Conservation (phyloP, 2,329 filamentous ascomycete genomes). For the Capronia coronata region DNA sequence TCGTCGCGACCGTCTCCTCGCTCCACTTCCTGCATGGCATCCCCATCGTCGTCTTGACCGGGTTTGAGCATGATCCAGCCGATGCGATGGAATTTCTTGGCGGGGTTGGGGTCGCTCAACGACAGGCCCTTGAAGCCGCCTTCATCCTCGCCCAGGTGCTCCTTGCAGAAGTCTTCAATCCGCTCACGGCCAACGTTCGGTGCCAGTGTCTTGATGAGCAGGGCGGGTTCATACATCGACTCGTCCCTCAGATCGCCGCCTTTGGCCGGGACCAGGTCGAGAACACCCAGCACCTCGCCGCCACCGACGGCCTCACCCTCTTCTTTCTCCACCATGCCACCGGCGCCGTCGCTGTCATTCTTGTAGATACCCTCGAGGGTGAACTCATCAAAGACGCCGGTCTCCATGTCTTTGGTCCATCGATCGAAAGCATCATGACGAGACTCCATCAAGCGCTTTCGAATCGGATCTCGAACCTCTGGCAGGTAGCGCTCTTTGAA, state of each 20-base stretch:
- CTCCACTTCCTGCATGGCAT: slow-evolving; percentile 48
- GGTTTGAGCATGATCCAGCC: slow-evolving; percentile 97
- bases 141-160: slow-evolving; percentile 82
- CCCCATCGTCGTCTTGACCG: slow-evolving; percentile 58
- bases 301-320: slow-evolving; percentile 88
- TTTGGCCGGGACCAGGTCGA: slow-evolving; percentile 76
- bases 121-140: slow-evolving; percentile 95
- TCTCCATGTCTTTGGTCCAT: slow-evolving; percentile 82
- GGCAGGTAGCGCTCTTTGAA: slow-evolving; percentile 91
- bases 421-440: slow-evolving; percentile 72
- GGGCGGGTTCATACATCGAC: slow-evolving; percentile 76
- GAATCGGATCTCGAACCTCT: slow-evolving; percentile 69
- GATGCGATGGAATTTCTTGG: slow-evolving; percentile 94
- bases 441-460: slow-evolving; percentile 69
- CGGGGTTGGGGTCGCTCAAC: slow-evolving; percentile 90
- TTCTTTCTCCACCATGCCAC: slow-evolving; percentile 83
- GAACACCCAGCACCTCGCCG: slow-evolving; percentile 86
- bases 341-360: slow-evolving; percentile 79
- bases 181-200: slow-evolving; percentile 92
- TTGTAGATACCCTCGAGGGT: slow-evolving; percentile 91
- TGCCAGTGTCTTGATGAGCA: slow-evolving; percentile 96
- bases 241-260: slow-evolving; percentile 87
- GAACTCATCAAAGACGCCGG: slow-evolving; percentile 86
- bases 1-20: slow-evolving; percentile 68
- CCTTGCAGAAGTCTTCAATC: slow-evolving; percentile 87